Evolutionary conservation across 257 asterid genomes (phyloP), one percentile per base, ranked within the genome.

Genomic region (Prunella vulgaris): DNA sequence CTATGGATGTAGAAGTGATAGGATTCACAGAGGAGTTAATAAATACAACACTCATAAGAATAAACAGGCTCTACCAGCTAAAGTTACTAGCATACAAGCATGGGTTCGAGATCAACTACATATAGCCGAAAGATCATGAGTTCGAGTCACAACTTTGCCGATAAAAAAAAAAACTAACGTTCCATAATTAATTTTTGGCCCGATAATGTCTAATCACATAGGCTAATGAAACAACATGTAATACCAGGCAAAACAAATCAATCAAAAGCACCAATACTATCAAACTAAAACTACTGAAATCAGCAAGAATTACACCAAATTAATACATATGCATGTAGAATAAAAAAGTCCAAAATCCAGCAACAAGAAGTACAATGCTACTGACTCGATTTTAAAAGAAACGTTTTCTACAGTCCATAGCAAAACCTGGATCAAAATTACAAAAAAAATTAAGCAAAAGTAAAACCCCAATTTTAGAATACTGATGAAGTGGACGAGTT

Each of bases 11-110:
- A 37, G 2, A 18, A 52, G 38, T 60, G 25, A 66, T 51, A 25
- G 21, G n/a, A 64, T 33, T 38, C 48, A 18, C 51, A 69, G 54
- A 73, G 69, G 28, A 73, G 5, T 46, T 9, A 4, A n/a, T 48
- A n/a, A n/a, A n/a, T n/a, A n/a, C n/a, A n/a, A n/a, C n/a, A n/a
- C n/a, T n/a, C n/a, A n/a, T n/a, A n/a, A n/a, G n/a, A n/a, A n/a
- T 13, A 35, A 46, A 49, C 65, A 14, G 9, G 52, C 17, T 51
- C 21, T 42, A 70, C 30, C 71, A 42, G 42, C 72, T 13, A 13
- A 25, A 58, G 56, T 30, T 18, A 68, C 27, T 33, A 18, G 32
- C 27, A 68, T 56, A n/a, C n/a, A n/a, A n/a, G n/a, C n/a, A n/a
- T n/a, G n/a, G n/a, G n/a, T n/a, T n/a, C n/a, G n/a, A n/a, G n/a